Percentiles rank a stretch among this genome's conserved stretches.
Conservation (phyloP, 2,329 filamentous ascomycete genomes). For the Neoarthrinium moseri region DNA sequence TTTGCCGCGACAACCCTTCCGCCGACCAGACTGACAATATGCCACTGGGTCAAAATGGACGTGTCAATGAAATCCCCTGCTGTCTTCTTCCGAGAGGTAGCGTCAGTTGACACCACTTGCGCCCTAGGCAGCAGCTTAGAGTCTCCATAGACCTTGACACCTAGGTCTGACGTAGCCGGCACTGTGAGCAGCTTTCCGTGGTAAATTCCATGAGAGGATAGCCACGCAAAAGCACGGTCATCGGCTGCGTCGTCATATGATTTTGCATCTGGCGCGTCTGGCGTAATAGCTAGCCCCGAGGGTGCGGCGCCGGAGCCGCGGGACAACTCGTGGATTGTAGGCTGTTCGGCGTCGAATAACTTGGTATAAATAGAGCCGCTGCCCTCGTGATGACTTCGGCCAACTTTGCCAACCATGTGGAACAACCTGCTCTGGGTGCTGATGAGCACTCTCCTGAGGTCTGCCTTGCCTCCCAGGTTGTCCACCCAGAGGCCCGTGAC, state of each 20-base stretch:
- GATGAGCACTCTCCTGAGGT: slow-evolving; percentile 75
- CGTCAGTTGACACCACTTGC: slow-evolving; percentile 69
- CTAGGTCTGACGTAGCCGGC: slow-evolving; percentile 62
- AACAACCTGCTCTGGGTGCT: slow-evolving; percentile 76
- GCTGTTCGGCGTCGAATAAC: slow-evolving; percentile 84
- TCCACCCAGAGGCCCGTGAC: slow-evolving; percentile 88
- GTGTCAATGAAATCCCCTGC: slow-evolving; percentile 73
- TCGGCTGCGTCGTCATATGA: slow-evolving; percentile 54
- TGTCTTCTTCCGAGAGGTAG: slow-evolving; percentile 61
- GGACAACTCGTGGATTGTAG: slow-evolving; percentile 71
- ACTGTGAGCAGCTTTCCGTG: slow-evolving; percentile 75
- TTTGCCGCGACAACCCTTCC: slow-evolving; percentile 83
- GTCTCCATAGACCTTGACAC: slow-evolving; percentile 72
- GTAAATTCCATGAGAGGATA: slow-evolving; percentile 81
- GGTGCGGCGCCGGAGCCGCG: slow-evolving; percentile 56
- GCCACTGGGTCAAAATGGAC: slow-evolving; percentile 89
- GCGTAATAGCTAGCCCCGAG: slow-evolving; percentile 73
- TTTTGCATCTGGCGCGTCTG: slow-evolving; percentile 61
- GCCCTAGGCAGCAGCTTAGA: slow-evolving; percentile 75
- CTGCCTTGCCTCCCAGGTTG: slow-evolving; percentile 62
- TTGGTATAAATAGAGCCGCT: slow-evolving; percentile 82
- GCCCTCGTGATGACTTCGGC: slow-evolving; percentile 71
- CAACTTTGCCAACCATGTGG: slow-evolving; percentile 78
- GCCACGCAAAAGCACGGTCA: slow-evolving; percentile 85
- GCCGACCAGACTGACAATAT: slow-evolving; percentile 81